Conservation (phyloP, 495 filamentous ascomycete species). For the Apiosordaria backusii region DNA sequence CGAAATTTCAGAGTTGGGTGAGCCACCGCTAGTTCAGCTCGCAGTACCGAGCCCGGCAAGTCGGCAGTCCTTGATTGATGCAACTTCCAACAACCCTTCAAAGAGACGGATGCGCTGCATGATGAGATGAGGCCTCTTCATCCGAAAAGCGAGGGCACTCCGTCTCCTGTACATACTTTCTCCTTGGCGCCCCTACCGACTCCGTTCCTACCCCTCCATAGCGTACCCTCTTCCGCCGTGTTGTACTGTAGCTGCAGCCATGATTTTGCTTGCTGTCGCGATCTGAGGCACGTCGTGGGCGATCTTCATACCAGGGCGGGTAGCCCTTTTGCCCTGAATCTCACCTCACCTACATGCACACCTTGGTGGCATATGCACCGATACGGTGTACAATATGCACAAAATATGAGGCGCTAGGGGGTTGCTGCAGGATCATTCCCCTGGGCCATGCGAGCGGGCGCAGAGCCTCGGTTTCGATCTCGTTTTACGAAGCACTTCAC, state of each 20-base stretch:
- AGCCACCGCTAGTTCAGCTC: not conserved
- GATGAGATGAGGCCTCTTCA: not conserved
- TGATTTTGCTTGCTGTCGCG: not conserved
- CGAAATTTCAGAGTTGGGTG: not conserved
- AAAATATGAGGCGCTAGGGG: not conserved
- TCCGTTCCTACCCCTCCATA: not conserved
- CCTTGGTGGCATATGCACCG: slow-evolving; percentile 1
- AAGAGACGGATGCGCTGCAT: not conserved
- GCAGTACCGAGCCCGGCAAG: slow-evolving; percentile 12
- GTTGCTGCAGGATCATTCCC: not conserved
- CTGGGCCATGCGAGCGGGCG: slow-evolving; percentile 8
- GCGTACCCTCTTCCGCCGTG: too few species aligned
- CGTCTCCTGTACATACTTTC: not conserved
- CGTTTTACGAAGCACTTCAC: not conserved
- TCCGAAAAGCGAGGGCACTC: too few species aligned
- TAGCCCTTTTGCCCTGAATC: not conserved
- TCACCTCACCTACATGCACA: not conserved
- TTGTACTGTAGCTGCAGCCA: not conserved
- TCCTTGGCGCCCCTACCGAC: not conserved
- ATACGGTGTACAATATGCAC: not conserved
- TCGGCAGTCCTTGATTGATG: slow-evolving; percentile 4
- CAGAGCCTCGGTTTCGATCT: slow-evolving; percentile 23
- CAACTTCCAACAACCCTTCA: not conserved
- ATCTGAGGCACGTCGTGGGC: not conserved
- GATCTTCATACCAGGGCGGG: not conserved